phyloP scores from a whole-genome alignment of 176 grass and related monocot species.

The Musa troglodytarum region DNA sequence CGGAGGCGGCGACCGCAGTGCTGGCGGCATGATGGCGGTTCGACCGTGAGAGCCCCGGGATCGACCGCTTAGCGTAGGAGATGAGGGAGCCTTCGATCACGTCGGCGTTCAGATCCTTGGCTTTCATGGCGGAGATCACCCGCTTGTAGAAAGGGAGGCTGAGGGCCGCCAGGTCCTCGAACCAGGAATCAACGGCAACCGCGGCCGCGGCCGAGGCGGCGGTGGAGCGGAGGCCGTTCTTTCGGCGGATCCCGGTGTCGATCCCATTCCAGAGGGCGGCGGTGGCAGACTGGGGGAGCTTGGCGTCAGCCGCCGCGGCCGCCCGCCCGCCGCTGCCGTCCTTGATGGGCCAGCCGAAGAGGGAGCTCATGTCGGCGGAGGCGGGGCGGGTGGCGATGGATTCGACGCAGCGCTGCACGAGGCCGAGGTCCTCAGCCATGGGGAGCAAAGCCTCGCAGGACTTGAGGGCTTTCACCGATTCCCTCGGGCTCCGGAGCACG shows the following conservation, averaged over 20 bases:
- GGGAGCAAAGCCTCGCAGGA: constrained; percentile 73
- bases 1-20: neutral
- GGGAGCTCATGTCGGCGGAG: constrained; percentile 44
- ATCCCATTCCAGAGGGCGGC: constrained; percentile 9
- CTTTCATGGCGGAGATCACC: constrained; percentile 78
- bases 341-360: constrained; percentile 78
- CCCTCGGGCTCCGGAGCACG: constrained; percentile 55
- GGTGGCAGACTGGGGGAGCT: constrained; percentile 17
- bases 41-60: constrained; percentile 73
- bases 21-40: constrained; percentile 29
- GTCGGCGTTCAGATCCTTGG: constrained; percentile 48
- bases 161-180: constrained; percentile 74
- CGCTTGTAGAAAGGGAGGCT: constrained; percentile 60
- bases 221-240: constrained; percentile 6
- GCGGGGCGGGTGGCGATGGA: constrained; percentile 53
- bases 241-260: constrained; percentile 1
- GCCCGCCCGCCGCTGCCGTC: constrained; percentile 21
- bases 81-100: constrained; percentile 73
- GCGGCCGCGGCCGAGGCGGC: neutral
- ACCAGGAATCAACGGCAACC: constrained; percentile 32
- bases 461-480: constrained; percentile 65
- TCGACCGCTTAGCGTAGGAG: constrained; percentile 78
- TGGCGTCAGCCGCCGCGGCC: constrained; percentile 18
- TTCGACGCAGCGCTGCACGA: constrained; percentile 66
- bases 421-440: constrained; percentile 57